These are phyloP conservation scores for Lignosus rhinocerotis DNA, from an alignment of 1,284 basidiomycete species.

Conservation along the genomic window DNA sequence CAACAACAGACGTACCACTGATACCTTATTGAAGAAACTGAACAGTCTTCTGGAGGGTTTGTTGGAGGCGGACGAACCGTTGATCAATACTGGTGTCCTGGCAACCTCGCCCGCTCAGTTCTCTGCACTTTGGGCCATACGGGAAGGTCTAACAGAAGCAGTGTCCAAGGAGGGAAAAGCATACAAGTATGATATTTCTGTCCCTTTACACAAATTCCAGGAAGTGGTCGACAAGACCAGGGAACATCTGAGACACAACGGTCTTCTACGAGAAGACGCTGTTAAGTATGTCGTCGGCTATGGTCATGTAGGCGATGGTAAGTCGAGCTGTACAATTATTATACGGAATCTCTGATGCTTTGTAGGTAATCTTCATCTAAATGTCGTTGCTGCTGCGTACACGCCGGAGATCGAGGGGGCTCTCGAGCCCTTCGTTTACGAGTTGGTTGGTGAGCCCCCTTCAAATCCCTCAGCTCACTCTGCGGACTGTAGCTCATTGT, in stretches of 20 bases:
- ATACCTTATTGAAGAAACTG: slow-evolving; percentile 73
- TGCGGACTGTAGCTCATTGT: neutral
- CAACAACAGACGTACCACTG: neutral
- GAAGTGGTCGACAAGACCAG: slow-evolving; percentile 84
- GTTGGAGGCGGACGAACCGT: slow-evolving; percentile 69
- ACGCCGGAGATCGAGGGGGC: slow-evolving; percentile 82
- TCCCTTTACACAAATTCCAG: slow-evolving; percentile 90
- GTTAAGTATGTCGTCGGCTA: slow-evolving; percentile 89
- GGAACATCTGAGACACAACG: slow-evolving; percentile 72
- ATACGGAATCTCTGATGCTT: slow-evolving; percentile 9
- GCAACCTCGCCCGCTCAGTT: slow-evolving; percentile 94
- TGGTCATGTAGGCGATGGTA: slow-evolving; percentile 96
- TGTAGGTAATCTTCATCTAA: slow-evolving; percentile 91
- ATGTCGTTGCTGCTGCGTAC: slow-evolving; percentile 87
- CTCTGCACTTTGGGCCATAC: slow-evolving; percentile 86
- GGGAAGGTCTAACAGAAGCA: slow-evolving; percentile 95
- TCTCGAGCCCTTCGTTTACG: slow-evolving; percentile 95
- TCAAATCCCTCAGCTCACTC: neutral
- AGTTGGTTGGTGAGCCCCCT: slow-evolving; percentile 73
- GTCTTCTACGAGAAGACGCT: slow-evolving; percentile 69
- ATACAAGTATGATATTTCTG: slow-evolving; percentile 97
- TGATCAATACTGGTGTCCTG: slow-evolving; percentile 90
- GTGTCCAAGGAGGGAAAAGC: slow-evolving; percentile 93
- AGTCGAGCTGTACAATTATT: slow-evolving; percentile 27
- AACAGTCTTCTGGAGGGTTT: slow-evolving; percentile 79